Evolutionary conservation across 2,329 filamentous ascomycete genomes (phyloP).

Genomic region (Ophiostoma fasciatum): DNA sequence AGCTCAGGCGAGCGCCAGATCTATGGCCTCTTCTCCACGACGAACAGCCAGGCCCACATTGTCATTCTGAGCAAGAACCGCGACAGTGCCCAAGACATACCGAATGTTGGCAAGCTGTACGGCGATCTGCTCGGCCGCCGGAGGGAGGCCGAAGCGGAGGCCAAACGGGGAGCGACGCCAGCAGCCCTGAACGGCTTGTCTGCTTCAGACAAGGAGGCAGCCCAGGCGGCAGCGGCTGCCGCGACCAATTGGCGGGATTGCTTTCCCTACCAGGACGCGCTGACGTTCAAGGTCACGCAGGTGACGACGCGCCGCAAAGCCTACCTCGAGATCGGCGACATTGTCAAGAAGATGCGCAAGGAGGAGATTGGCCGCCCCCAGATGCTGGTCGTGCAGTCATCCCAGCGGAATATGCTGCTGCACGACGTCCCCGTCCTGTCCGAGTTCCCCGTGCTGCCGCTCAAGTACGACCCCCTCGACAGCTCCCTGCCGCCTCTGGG

Average conservation of each 20-base stretch:
- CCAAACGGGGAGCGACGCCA: constrained; percentile 1
- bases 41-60: constrained; percentile 64
- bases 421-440: constrained; percentile 74
- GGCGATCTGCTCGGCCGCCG: constrained; percentile 55
- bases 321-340: constrained; percentile 71
- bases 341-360: constrained; percentile 78
- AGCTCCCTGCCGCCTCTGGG: constrained; percentile 79
- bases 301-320: constrained; percentile 84
- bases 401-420: constrained; percentile 62
- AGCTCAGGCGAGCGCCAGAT: constrained; percentile 81
- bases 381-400: constrained; percentile 82
- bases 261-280: constrained; percentile 73
- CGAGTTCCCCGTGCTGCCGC: constrained; percentile 66
- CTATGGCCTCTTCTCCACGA: constrained; percentile 83
- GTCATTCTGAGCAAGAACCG: constrained; percentile 73
- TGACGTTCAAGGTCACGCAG: constrained; percentile 75
- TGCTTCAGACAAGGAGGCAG: constrained; percentile 6
- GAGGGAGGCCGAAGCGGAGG: constrained; percentile 39
- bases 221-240: constrained; percentile 43
- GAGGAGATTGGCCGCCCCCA: constrained; percentile 64
- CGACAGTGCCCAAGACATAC: constrained; percentile 66
- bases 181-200: background rate
- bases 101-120: constrained; percentile 84
- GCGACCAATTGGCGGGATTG: constrained; percentile 63
- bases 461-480: constrained; percentile 72